Conservation (phyloP, 352 stramenopile genomes). For the Phytophthora sojae region DNA sequence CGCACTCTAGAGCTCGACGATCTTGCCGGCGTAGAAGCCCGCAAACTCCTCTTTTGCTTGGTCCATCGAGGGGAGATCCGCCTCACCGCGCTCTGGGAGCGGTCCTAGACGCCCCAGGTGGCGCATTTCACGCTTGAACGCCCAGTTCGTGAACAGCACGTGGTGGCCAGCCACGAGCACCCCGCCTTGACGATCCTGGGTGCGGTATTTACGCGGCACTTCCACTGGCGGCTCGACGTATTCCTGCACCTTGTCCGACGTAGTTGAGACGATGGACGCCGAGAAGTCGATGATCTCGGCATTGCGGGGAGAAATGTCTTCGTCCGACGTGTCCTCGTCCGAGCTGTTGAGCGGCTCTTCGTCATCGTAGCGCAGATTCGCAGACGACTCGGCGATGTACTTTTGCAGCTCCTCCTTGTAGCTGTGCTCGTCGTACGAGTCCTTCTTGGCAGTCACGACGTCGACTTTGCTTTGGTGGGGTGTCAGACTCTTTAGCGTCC, state of each 20-base stretch:
- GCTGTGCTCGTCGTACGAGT: constrained; percentile 20
- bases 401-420: constrained; percentile 38
- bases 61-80: neutral
- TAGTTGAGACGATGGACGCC: constrained; percentile 27
- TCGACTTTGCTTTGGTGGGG: constrained; percentile 17
- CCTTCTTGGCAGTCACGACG: neutral
- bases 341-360: constrained; percentile 15
- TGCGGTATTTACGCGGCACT: constrained; percentile 37
- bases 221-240: constrained; percentile 42
- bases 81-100: constrained; percentile 30
- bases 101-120: constrained; percentile 21
- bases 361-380: constrained; percentile 17
- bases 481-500: constrained; percentile 25
- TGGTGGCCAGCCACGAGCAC: constrained; percentile 38
- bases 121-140: constrained; percentile 39
- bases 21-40: constrained; percentile 27
- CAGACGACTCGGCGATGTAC: constrained; percentile 32
- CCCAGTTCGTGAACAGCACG: constrained; percentile 46
- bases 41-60: neutral
- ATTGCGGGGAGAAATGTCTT: constrained; percentile 22
- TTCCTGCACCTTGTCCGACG: constrained; percentile 9
- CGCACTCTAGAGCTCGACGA: constrained; percentile 39
- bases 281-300: constrained; percentile 32
- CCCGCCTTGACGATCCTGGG: constrained; percentile 39
- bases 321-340: constrained; percentile 23